Percentiles rank a stretch among this genome's conserved stretches.
phyloP scores from a whole-genome alignment of 1,284 basidiomycete genomes.

The Vanrija pseudolonga region DNA sequence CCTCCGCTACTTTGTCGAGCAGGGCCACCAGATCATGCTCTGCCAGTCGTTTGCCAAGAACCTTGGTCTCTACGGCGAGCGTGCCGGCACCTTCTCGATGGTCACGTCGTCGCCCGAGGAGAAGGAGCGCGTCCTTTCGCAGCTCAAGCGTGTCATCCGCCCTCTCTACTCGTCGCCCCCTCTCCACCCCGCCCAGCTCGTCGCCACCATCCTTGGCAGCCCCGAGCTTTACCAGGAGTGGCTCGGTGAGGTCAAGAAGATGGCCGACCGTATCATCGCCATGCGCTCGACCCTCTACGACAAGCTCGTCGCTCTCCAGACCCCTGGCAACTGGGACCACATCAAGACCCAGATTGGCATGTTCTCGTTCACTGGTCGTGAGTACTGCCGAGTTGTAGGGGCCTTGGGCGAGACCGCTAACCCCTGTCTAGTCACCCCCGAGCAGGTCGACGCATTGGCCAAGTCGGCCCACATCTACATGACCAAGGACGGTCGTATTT shows the following conservation, averaged over 20 bases:
- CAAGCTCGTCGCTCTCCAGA: conserved; percentile 74
- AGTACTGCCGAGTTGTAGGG: background rate
- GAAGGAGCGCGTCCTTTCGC: conserved; percentile 83
- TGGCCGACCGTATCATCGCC: conserved; percentile 94
- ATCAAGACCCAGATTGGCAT: conserved; percentile 88
- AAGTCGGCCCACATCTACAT: conserved; percentile 90
- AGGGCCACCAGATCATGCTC: conserved; percentile 81
- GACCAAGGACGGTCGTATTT: conserved; percentile 70
- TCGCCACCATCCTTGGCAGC: conserved; percentile 74
- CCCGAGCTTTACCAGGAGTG: conserved; percentile 78
- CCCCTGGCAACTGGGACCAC: conserved; percentile 93
- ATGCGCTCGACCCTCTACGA: conserved; percentile 87
- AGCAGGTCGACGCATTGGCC: conserved; percentile 81
- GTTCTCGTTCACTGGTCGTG: conserved; percentile 73
- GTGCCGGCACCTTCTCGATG: conserved; percentile 91
- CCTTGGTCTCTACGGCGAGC: conserved; percentile 97
- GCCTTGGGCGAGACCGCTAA: background rate
- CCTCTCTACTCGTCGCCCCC: conserved; percentile 99
- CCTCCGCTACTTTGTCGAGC: conserved; percentile 85
- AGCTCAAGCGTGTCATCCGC: conserved; percentile 92
- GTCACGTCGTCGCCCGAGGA: conserved; percentile 70
- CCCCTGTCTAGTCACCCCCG: conserved; percentile 55
- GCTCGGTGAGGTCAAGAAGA: conserved; percentile 86
- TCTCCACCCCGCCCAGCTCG: conserved; percentile 79
- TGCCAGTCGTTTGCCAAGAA: conserved; percentile 98